Evolutionary conservation across 306 rosid species (phyloP).

Genomic region (Myrica gale): DNA sequence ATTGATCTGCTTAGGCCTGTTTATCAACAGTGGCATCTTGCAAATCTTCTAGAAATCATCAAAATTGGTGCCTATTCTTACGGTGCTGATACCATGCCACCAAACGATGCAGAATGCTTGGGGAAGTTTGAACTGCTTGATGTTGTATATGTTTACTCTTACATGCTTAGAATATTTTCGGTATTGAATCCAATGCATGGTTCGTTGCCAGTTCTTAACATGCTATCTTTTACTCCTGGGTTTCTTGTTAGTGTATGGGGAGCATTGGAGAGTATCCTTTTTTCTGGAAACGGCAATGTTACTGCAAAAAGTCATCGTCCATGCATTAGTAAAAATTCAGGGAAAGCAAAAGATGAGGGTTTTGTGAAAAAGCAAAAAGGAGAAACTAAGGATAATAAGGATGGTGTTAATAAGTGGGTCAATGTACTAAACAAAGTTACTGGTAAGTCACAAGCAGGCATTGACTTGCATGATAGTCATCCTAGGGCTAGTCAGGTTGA

Average conservation of each 20-base stretch:
- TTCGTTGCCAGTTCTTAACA: constrained; percentile 73
- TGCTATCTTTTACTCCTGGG: constrained; percentile 93
- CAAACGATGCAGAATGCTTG: constrained; percentile 38
- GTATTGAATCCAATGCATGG: constrained; percentile 64
- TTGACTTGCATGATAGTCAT: constrained; percentile 36
- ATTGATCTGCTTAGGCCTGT: constrained; percentile 74
- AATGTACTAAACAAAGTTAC: constrained; percentile 67
- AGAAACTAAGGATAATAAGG: constrained; percentile 50
- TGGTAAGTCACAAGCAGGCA: constrained; percentile 61
- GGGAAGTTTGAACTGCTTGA: constrained; percentile 65
- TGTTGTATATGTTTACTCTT: constrained; percentile 71
- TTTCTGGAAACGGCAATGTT: constrained; percentile 43
- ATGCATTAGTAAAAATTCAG: constrained; percentile 32
- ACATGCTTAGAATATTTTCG: constrained; percentile 67
- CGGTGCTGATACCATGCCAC: constrained; percentile 33
- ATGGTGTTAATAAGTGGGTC: constrained; percentile 75
- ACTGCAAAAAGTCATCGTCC: constrained; percentile 29
- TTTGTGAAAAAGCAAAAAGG: constrained; percentile 54
- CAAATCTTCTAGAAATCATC: constrained; percentile 60
- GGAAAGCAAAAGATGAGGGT: constrained; percentile 37
- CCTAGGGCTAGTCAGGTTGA: constrained; percentile 46
- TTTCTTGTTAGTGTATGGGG: constrained; percentile 77
- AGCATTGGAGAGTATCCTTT: constrained; percentile 60
- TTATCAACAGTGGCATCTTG: constrained; percentile 89
- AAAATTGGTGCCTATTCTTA: constrained; percentile 26